Percentiles rank a stretch among this genome's conserved stretches.
These are phyloP conservation scores for Alternaria sp. DNA, from an alignment of 2,329 filamentous ascomycete species.

Conservation along the genomic window DNA sequence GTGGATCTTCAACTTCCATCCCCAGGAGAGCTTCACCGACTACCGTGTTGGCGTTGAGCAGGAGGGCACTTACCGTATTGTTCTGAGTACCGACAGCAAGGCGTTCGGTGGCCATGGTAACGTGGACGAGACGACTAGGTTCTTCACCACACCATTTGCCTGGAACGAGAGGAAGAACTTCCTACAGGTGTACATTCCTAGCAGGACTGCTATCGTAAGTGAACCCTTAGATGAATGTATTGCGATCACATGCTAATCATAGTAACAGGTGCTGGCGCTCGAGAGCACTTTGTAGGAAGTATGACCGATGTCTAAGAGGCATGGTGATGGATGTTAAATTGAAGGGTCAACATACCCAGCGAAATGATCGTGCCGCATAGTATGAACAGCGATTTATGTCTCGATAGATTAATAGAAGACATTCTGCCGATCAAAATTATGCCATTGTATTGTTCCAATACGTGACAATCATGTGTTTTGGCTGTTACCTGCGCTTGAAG, in stretches of 20 bases:
- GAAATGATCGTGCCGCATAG: not conserved
- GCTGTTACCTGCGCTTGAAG: too few species aligned
- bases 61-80: slow-evolving; percentile 83
- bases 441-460: not conserved
- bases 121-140: slow-evolving; percentile 79
- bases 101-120: slow-evolving; percentile 81
- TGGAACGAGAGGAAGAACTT: slow-evolving; percentile 94
- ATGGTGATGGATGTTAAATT: not conserved
- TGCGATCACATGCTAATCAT: not conserved
- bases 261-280: slow-evolving; percentile 27
- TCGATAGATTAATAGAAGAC: not conserved
- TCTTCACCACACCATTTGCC: slow-evolving; percentile 87
- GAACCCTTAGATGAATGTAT: not conserved
- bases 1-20: slow-evolving; percentile 97
- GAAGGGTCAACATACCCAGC: not conserved
- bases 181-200: slow-evolving; percentile 88
- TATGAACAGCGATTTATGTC: not conserved
- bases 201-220: slow-evolving; percentile 77
- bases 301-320: not conserved
- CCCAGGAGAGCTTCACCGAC: slow-evolving; percentile 82
- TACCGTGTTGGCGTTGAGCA: slow-evolving; percentile 89
- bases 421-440: not conserved
- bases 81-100: slow-evolving; percentile 80
- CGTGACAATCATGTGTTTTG: not conserved
- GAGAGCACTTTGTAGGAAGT: slow-evolving; percentile 34